phyloP scores from a whole-genome alignment of 306 rosid genomes.

The Cyclanthera cordifolia region DNA sequence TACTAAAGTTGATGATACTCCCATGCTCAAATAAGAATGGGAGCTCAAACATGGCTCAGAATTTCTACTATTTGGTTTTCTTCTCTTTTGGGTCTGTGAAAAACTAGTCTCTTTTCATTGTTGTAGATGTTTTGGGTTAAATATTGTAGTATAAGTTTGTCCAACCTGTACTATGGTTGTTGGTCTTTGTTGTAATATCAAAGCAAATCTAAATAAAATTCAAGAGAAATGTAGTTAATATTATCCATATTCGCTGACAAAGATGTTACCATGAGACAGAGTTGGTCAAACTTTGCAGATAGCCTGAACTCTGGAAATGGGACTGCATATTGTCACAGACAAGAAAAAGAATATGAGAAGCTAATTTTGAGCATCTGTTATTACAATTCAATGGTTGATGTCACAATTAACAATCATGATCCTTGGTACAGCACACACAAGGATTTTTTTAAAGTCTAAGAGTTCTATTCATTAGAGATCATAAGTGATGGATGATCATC shows the following conservation, averaged over 20 bases:
- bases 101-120: neutral
- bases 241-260: neutral
- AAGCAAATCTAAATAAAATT: neutral
- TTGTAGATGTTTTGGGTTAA: neutral
- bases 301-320: neutral
- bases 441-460: neutral
- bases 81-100: neutral
- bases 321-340: neutral
- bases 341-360: neutral
- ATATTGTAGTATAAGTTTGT: neutral
- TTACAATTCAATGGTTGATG: neutral
- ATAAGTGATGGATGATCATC: conserved; percentile 6
- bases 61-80: neutral
- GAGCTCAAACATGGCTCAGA: neutral
- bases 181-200: conserved; percentile 1
- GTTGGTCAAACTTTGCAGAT: neutral
- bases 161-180: neutral
- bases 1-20: conserved; percentile 11
- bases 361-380: conserved; percentile 4
- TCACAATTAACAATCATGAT: conserved; percentile 3
- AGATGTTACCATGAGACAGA: neutral
- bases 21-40: conserved; percentile 4
- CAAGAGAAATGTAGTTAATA: neutral
- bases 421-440: neutral
- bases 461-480: conserved; percentile 1